These are phyloP conservation scores for Hypoxylon sp. DNA, from an alignment of 2,329 filamentous ascomycete genomes.

Conservation along the genomic window DNA sequence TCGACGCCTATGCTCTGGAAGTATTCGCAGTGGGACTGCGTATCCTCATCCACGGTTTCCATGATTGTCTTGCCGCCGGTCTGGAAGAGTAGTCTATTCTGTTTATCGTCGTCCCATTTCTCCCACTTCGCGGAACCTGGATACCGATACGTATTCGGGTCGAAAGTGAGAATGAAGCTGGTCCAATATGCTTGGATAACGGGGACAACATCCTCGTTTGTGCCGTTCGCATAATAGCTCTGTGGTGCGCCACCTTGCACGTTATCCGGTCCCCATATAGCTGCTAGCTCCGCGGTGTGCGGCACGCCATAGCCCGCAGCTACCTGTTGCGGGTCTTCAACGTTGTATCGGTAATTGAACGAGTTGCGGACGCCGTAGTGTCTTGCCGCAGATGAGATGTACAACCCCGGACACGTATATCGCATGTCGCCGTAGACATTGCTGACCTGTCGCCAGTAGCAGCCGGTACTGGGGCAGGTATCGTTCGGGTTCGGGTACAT, in stretches of 20 bases:
- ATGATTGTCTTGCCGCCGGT: constrained; percentile 54
- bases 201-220: constrained; percentile 66
- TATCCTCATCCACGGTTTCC: constrained; percentile 52
- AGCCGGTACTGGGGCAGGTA: constrained; percentile 57
- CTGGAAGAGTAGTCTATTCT: constrained; percentile 53
- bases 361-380: constrained; percentile 50
- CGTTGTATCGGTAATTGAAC: constrained; percentile 77
- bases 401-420: constrained; percentile 70
- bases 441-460: constrained; percentile 66
- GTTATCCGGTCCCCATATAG: constrained; percentile 72
- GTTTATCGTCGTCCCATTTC: constrained; percentile 34
- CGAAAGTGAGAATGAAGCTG: constrained; percentile 71
- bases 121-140: constrained; percentile 41
- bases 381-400: constrained; percentile 55
- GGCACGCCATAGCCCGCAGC: constrained; percentile 67
- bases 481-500: constrained; percentile 63
- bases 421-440: constrained; percentile 71
- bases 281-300: constrained; percentile 72
- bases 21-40: constrained; percentile 57
- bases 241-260: constrained; percentile 57
- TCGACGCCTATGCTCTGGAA: constrained; percentile 57
- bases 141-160: constrained; percentile 64
- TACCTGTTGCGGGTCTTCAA: constrained; percentile 64
- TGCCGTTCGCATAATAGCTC: constrained; percentile 61
- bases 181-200: constrained; percentile 77